A percentile compares a stretch with the other conserved stretches of the same genome.
These are phyloP conservation scores for Trametes gibbosa DNA, from an alignment of 768 basidiomycete species.

Conservation along the genomic window DNA sequence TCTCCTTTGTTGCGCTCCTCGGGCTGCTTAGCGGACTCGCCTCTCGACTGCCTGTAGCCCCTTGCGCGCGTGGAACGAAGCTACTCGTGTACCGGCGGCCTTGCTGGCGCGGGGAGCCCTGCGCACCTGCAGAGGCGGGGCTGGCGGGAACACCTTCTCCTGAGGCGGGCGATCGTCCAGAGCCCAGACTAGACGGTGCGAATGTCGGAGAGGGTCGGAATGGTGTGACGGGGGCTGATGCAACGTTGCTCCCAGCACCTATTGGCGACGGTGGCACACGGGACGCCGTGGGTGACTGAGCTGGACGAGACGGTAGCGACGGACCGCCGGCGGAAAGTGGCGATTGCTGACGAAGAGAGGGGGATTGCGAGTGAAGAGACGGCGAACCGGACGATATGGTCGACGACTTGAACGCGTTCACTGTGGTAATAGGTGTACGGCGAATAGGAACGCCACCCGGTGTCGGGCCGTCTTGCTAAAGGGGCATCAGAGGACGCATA, in stretches of 20 bases:
- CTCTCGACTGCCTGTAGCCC: conserved; percentile 36
- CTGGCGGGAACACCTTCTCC: conserved; percentile 27
- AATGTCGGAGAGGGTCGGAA: conserved; percentile 41
- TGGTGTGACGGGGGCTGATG: conserved; percentile 33
- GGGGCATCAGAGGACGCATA: conserved; percentile 1
- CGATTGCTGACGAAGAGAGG: conserved; percentile 46
- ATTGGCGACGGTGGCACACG: conserved; percentile 42
- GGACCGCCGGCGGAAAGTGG: conserved; percentile 38
- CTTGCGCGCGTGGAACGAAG: conserved; percentile 66
- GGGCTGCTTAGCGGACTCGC: conserved; percentile 41
- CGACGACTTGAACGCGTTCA: conserved; percentile 50
- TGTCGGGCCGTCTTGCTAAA: conserved; percentile 31
- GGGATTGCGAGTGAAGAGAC: conserved; percentile 47
- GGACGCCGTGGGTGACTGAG: conserved; percentile 41
- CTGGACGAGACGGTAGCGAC: conserved; percentile 36
- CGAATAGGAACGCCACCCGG: conserved; percentile 46
- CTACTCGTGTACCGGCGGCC: conserved; percentile 74
- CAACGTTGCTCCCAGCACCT: conserved; percentile 26
- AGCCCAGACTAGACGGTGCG: conserved; percentile 41
- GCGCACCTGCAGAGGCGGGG: conserved; percentile 6
- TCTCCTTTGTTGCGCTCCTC: conserved; percentile 35
- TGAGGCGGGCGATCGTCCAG: conserved; percentile 37
- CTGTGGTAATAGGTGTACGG: conserved; percentile 37
- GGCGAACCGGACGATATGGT: conserved; percentile 49
- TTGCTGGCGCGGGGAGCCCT: conserved; percentile 20